phyloP scores from a whole-genome alignment of 352 stramenopile genomes.

The Globisporangium parvum region DNA sequence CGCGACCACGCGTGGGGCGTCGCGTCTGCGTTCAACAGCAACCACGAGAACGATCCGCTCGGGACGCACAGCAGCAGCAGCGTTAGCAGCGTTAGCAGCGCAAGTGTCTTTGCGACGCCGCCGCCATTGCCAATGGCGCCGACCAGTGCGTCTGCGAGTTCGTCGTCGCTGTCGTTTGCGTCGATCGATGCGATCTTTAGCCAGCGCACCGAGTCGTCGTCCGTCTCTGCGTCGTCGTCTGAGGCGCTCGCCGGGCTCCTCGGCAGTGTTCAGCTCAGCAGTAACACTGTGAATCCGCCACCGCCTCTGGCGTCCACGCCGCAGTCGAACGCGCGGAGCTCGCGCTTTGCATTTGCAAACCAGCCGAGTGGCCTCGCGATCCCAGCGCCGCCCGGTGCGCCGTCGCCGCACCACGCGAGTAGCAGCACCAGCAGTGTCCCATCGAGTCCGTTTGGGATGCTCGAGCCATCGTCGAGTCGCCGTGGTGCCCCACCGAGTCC shows the following conservation, averaged over 20 bases:
- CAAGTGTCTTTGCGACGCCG: slow-evolving; percentile 7
- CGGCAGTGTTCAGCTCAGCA: slow-evolving; percentile 40
- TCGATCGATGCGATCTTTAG: slow-evolving; percentile 84
- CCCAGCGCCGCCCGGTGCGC: slow-evolving; percentile 1
- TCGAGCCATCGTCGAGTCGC: slow-evolving; percentile 8
- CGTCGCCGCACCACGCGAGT: slow-evolving; percentile 1
- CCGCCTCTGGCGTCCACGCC: slow-evolving; percentile 1
- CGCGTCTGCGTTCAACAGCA: slow-evolving; percentile 4
- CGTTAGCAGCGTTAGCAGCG: neutral
- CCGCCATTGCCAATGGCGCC: slow-evolving; percentile 4
- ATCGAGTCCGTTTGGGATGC: slow-evolving; percentile 15
- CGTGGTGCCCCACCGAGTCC: slow-evolving; percentile 6
- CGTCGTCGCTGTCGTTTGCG: slow-evolving; percentile 58
- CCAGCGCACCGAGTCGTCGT: slow-evolving; percentile 48
- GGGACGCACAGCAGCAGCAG: slow-evolving; percentile 3
- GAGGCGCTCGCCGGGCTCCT: slow-evolving; percentile 62
- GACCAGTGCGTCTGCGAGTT: slow-evolving; percentile 8
- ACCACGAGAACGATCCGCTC: slow-evolving; percentile 6
- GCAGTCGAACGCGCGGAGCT: slow-evolving; percentile 36
- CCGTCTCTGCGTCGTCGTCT: slow-evolving; percentile 14
- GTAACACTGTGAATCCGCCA: slow-evolving; percentile 4
- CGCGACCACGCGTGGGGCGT: slow-evolving; percentile 25
- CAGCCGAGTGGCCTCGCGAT: slow-evolving; percentile 20
- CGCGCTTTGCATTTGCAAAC: slow-evolving; percentile 81
- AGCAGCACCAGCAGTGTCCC: slow-evolving; percentile 6